These are phyloP conservation scores for Penicillium digitatum DNA, from an alignment of 2,329 filamentous ascomycete species.

Conservation along the genomic window DNA sequence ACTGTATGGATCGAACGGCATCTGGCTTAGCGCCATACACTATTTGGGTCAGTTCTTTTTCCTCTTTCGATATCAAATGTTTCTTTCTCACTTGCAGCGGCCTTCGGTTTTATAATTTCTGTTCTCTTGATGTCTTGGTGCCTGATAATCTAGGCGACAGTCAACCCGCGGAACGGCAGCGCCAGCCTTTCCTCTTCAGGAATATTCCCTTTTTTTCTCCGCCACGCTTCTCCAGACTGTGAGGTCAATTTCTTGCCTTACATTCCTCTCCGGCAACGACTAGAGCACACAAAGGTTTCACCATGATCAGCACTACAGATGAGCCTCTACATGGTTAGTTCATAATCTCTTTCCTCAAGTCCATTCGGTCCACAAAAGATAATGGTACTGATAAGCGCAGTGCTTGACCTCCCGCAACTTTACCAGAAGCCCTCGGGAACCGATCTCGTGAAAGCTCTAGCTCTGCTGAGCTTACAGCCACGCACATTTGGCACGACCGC, in stretches of 20 bases:
- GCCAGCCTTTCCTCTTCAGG: constrained; percentile 33
- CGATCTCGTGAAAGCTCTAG: constrained; percentile 62
- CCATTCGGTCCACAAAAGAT: constrained; percentile 18
- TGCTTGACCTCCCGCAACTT: constrained; percentile 75
- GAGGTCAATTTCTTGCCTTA: constrained; percentile 3
- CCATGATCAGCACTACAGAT: constrained; percentile 37
- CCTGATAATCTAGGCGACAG: constrained; percentile 15
- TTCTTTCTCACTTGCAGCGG: neutral
- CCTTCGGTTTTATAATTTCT: neutral
- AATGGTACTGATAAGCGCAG: constrained; percentile 44
- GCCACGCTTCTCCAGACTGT: neutral
- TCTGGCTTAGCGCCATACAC: neutral
- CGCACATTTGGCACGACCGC: constrained; percentile 42
- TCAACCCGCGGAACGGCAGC: constrained; percentile 27
- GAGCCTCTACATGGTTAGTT: constrained; percentile 40
- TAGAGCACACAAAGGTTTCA: constrained; percentile 1
- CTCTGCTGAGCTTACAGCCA: constrained; percentile 62
- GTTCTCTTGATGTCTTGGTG: neutral
- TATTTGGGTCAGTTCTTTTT: neutral
- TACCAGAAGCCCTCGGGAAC: constrained; percentile 68
- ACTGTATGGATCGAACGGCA: neutral
- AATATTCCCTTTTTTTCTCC: constrained; percentile 29
- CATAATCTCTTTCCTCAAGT: constrained; percentile 10
- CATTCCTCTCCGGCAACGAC: neutral
- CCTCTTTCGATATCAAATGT: neutral